Evolutionary conservation across 306 rosid species (phyloP), one percentile per base, ranked within the genome.

Genomic region (Vigna radiata): DNA sequence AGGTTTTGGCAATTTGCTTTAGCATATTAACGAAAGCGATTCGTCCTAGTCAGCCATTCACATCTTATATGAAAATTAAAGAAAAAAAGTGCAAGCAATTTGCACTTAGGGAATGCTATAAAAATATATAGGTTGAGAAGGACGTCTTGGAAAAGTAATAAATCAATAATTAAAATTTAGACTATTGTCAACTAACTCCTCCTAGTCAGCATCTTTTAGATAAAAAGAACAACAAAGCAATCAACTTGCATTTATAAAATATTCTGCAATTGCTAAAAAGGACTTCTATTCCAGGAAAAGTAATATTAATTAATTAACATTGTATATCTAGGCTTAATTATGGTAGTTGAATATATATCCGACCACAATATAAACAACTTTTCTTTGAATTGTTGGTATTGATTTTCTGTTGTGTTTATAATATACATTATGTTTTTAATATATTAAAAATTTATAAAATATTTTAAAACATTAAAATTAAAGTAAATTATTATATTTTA

Each of bases 51-150:
- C 83, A 72, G 21, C 76, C 62, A 70, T 60, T 70, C 33, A 59
- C 68, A 68, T 52, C 79, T 44, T 50, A 29, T 29, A 64, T 2
- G 8, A 59, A n/a, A 33, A 50, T n/a, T 73, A 29, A 69, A 9
- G 53, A 10, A 37, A 43, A 52, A 86, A 58, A 74, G 75, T 78
- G 80, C 82, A 81, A 84, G 72, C 72, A 75, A 77, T 56, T 70
- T 81, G 80, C 76, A 64, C 33, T 25, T 29, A 13, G 14, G 76
- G 79, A 76, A 73, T 46, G 10, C 37, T 56, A 52, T 7, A 12
- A 53, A 39, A 25, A 46, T 19, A 19, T 19, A 19, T 47, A 65
- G 14, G 75, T 4, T 67, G 80, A 82, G 33, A 69, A 68, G 7
- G 81, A 75, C 94, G 62, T 16, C 70, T 67, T 16, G 46, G 8